phyloP scores from a whole-genome alignment of 805 yeast species.

The Starmerella floris region DNA sequence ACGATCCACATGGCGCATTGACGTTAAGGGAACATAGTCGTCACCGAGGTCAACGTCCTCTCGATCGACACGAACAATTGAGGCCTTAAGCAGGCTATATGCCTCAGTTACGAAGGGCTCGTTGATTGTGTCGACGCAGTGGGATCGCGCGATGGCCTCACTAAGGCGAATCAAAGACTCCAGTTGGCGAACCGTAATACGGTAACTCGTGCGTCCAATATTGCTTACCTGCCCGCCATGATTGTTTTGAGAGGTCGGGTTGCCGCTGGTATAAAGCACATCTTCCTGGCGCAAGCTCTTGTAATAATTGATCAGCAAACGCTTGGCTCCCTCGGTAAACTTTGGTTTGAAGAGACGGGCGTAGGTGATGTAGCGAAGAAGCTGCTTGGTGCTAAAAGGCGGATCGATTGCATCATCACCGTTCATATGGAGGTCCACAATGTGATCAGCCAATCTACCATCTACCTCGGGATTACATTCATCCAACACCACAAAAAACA shows the following conservation, averaged over 20 bases:
- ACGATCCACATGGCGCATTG: conserved; percentile 20
- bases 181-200: conserved; percentile 93
- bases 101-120: conserved; percentile 87
- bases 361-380: conserved; percentile 75
- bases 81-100: conserved; percentile 72
- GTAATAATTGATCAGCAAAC: conserved; percentile 60
- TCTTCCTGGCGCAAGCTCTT: conserved; percentile 80
- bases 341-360: conserved; percentile 88
- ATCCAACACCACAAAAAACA: conserved; percentile 86
- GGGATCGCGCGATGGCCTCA: conserved; percentile 95
- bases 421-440: conserved; percentile 81
- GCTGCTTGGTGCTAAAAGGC: conserved; percentile 78
- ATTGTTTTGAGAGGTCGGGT: conserved; percentile 7
- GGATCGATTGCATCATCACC: conserved; percentile 83
- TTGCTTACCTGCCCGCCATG: conserved; percentile 8
- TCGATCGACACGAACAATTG: conserved; percentile 84
- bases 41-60: conserved; percentile 73
- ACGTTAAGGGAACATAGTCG: conserved; percentile 33
- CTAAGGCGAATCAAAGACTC: conserved; percentile 64
- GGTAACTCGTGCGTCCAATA: conserved; percentile 60
- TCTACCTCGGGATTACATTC: conserved; percentile 88
- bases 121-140: conserved; percentile 78
- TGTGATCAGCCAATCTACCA: conserved; percentile 80
- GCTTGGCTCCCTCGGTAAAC: conserved; percentile 70
- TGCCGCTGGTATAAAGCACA: conserved; percentile 49